A percentile compares a stretch with the other conserved stretches of the same genome.
Evolutionary conservation across 2,329 filamentous ascomycete species (phyloP).

Genomic region (Sporothrix variecibatus): DNA sequence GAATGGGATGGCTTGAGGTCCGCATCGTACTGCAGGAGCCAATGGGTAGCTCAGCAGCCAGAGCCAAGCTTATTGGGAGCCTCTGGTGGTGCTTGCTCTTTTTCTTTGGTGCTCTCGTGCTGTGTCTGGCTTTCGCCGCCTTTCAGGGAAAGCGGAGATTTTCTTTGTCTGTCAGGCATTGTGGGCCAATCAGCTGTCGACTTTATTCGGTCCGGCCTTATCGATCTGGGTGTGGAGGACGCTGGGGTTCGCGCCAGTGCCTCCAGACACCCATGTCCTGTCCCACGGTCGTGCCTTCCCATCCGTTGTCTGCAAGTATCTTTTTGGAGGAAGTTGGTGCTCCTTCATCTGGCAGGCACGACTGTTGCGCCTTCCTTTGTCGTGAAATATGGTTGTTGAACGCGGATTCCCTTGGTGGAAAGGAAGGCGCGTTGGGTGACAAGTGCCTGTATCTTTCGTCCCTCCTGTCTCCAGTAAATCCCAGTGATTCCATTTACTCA

Average conservation of each 20-base stretch:
- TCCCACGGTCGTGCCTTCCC: conserved; percentile 17
- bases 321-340: neutral
- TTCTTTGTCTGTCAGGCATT: neutral
- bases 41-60: neutral
- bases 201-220: conserved; percentile 30
- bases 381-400: neutral
- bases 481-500: neutral
- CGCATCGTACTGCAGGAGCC: neutral
- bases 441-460: neutral
- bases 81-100: neutral
- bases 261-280: conserved; percentile 3
- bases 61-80: neutral
- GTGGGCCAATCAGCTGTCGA: conserved; percentile 24
- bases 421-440: neutral
- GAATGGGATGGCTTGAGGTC: conserved; percentile 13
- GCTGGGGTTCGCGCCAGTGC: conserved; percentile 11
- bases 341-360: conserved; percentile 5
- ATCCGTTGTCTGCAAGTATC: neutral
- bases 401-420: neutral
- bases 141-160: neutral
- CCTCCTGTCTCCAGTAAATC: neutral
- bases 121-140: neutral
- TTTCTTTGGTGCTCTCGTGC: neutral
- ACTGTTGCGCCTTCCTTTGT: neutral
- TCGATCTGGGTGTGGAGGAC: conserved; percentile 23